Conservation (phyloP, 2,329 filamentous ascomycete species). For the Blastomyces parvus region DNA sequence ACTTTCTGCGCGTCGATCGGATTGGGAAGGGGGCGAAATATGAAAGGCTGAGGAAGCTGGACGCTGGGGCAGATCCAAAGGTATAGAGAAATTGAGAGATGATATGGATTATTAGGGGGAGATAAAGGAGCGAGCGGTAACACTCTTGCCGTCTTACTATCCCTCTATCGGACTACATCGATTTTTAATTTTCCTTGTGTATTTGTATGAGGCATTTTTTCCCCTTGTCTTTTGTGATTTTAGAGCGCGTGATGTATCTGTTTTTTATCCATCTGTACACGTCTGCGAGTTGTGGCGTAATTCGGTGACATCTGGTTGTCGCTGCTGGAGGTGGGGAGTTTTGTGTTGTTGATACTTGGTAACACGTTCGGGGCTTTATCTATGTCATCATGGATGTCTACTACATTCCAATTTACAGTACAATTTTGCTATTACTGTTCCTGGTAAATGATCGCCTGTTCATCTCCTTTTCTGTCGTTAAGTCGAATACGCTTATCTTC, state of each 20-base stretch:
- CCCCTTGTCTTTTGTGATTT: background rate
- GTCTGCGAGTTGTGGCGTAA: slow-evolving; percentile 1
- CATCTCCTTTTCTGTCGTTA: too few species aligned
- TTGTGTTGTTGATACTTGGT: too few species aligned
- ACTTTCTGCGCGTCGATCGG: slow-evolving; percentile 30
- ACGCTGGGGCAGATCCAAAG: background rate
- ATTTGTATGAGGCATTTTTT: background rate
- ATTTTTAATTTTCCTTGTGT: background rate
- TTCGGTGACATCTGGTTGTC: background rate
- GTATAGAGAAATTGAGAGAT: background rate
- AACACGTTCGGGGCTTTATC: background rate
- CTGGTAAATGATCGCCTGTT: too few species aligned
- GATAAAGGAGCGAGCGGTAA: background rate
- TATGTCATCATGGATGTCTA: too few species aligned
- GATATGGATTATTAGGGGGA: background rate
- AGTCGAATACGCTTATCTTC: too few species aligned
- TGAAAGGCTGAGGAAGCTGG: background rate
- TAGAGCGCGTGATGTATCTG: background rate
- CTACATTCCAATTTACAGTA: background rate
- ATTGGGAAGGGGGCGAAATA: slow-evolving; percentile 1
- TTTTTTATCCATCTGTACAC: background rate
- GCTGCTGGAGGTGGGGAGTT: background rate
- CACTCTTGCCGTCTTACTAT: background rate
- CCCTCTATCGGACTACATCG: background rate
- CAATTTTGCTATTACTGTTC: too few species aligned